These are phyloP conservation scores for Parascedosporium putredinis DNA, from an alignment of 2,329 filamentous ascomycete species.

Conservation along the genomic window DNA sequence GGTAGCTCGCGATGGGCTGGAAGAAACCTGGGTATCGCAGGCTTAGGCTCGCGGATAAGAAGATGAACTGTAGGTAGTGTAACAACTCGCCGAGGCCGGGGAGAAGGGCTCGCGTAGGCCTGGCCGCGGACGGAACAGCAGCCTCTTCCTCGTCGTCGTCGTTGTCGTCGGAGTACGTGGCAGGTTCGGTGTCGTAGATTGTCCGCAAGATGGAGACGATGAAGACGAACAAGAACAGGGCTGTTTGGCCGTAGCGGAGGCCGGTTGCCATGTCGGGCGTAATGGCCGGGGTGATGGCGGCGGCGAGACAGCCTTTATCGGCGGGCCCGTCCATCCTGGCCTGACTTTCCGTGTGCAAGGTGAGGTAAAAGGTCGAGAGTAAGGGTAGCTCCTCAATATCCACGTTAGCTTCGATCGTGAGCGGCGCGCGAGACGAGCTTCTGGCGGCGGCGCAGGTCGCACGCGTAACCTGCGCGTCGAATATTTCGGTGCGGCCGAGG, in stretches of 20 bases:
- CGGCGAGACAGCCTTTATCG: background rate
- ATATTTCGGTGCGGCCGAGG: background rate
- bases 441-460: background rate
- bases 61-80: constrained; percentile 66
- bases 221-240: constrained; percentile 1
- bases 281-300: constrained; percentile 1
- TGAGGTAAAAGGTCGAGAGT: background rate
- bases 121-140: constrained; percentile 21
- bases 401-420: background rate
- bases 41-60: constrained; percentile 59
- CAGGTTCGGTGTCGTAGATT: constrained; percentile 33
- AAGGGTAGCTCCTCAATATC: background rate
- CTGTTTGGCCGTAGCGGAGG: background rate
- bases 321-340: background rate
- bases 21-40: constrained; percentile 65
- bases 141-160: background rate
- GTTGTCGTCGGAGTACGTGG: constrained; percentile 16
- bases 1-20: constrained; percentile 57
- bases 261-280: background rate
- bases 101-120: background rate
- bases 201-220: constrained; percentile 10
- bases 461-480: background rate
- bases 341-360: background rate
- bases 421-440: background rate
- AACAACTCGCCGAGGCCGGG: constrained; percentile 41